phyloP scores from a whole-genome alignment of 306 rosid species.

The Sechiopsis laciniata region DNA sequence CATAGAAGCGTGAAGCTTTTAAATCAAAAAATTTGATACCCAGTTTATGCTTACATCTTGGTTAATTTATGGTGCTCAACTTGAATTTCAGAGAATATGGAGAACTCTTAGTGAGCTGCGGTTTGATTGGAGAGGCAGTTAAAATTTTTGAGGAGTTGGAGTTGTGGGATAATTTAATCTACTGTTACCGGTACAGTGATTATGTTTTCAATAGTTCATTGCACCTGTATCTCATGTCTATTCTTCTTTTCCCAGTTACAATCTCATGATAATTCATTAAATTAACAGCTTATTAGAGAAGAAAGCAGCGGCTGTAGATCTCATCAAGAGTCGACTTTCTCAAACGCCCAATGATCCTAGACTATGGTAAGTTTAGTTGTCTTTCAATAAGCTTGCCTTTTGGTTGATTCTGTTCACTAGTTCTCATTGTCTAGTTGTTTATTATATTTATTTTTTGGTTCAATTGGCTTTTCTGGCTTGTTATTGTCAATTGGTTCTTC shows the following conservation, averaged over 20 bases:
- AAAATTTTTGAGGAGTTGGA: conserved; percentile 85
- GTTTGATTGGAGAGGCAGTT: conserved; percentile 87
- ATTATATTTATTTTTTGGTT: neutral
- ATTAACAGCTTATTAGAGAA: conserved; percentile 67
- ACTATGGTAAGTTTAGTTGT: conserved; percentile 57
- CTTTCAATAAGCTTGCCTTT: conserved; percentile 8
- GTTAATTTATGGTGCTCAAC: neutral
- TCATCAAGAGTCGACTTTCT: conserved; percentile 72
- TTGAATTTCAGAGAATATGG: conserved; percentile 70
- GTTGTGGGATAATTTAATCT: conserved; percentile 90
- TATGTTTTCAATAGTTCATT: conserved; percentile 18
- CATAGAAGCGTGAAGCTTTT: neutral
- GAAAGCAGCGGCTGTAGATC: conserved; percentile 94
- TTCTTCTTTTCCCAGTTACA: neutral
- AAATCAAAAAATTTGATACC: neutral
- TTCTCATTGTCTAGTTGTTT: conserved; percentile 3
- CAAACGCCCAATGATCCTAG: conserved; percentile 75
- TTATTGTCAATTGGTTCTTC: neutral
- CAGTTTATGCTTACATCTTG: conserved; percentile 9
- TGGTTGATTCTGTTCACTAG: neutral
- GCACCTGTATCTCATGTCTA: conserved; percentile 10
- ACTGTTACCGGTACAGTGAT: conserved; percentile 66
- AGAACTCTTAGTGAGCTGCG: conserved; percentile 78
- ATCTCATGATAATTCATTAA: conserved; percentile 28
- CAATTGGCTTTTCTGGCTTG: neutral